Evolutionary conservation across 2,329 filamentous ascomycete genomes (phyloP).

Genomic region (Colletotrichum australisinense): DNA sequence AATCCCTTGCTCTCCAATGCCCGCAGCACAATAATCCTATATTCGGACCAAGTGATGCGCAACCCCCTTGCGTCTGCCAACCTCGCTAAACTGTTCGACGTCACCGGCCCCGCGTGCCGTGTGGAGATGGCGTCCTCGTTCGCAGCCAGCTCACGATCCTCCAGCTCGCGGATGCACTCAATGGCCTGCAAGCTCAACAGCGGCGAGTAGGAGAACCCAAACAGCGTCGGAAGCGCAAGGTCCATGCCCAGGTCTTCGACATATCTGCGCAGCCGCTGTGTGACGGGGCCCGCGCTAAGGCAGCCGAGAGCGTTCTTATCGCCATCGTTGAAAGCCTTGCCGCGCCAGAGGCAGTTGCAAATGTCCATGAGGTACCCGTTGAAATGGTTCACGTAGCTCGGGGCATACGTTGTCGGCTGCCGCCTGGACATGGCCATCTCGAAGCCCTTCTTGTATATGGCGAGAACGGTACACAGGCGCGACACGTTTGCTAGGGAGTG

Average conservation of each 20-base stretch:
- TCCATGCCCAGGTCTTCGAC: conserved; percentile 59
- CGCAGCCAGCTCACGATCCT: conserved; percentile 63
- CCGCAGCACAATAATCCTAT: conserved; percentile 77
- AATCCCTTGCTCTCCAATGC: conserved; percentile 74
- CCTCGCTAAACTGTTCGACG: conserved; percentile 71
- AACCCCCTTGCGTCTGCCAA: conserved; percentile 75
- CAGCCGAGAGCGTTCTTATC: conserved; percentile 74
- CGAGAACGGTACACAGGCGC: conserved; percentile 76
- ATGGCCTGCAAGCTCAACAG: conserved; percentile 67
- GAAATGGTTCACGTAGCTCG: conserved; percentile 74
- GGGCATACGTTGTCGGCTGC: conserved; percentile 58
- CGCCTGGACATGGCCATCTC: conserved; percentile 66
- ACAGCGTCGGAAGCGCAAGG: conserved; percentile 60
- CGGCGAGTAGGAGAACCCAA: conserved; percentile 70
- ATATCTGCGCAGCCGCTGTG: conserved; percentile 60
- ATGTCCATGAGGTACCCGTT: conserved; percentile 90
- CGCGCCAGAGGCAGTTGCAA: conserved; percentile 86
- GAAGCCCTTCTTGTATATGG: conserved; percentile 79
- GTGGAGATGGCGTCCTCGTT: conserved; percentile 51
- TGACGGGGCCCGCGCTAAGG: conserved; percentile 57
- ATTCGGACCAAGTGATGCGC: conserved; percentile 77
- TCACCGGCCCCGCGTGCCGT: conserved; percentile 76
- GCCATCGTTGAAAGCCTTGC: conserved; percentile 73
- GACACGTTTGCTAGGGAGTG: conserved; percentile 72
- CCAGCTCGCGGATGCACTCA: conserved; percentile 64